Evolutionary conservation across 441 rosid species (phyloP).

Genomic region (Adansonia madagascariensis): DNA sequence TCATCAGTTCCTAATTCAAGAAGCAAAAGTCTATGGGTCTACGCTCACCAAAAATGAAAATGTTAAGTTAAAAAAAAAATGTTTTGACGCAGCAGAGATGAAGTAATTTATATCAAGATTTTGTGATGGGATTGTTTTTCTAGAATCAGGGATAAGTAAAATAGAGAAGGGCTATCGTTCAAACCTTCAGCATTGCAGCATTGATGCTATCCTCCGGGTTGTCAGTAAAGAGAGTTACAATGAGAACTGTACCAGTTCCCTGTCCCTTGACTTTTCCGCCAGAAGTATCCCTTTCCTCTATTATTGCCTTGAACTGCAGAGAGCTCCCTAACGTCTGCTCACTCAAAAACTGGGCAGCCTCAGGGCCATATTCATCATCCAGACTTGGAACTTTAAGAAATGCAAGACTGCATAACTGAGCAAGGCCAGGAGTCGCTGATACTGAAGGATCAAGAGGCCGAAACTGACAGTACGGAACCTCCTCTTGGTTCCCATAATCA

Average conservation of each 20-base stretch:
- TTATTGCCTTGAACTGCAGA: constrained; percentile 71
- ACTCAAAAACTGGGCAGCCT: constrained; percentile 83
- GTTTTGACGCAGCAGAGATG: neutral
- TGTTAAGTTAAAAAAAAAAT: too few relatives aligned
- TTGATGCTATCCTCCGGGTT: constrained; percentile 83
- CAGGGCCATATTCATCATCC: constrained; percentile 86
- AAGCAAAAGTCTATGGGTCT: too few relatives aligned
- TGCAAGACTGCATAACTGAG: constrained; percentile 93
- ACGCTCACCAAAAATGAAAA: too few relatives aligned
- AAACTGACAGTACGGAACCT: constrained; percentile 64
- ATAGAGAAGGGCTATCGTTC: constrained; percentile 4
- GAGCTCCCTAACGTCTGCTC: constrained; percentile 57
- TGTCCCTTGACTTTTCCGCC: constrained; percentile 94
- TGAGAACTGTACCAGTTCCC: constrained; percentile 79
- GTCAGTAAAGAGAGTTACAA: constrained; percentile 73
- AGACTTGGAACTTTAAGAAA: constrained; percentile 80
- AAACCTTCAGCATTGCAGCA: constrained; percentile 90
- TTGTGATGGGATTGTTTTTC: neutral
- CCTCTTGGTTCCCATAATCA: constrained; percentile 95
- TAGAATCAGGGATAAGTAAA: neutral
- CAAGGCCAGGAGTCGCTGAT: constrained; percentile 71
- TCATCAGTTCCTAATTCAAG: too few relatives aligned
- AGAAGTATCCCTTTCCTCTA: constrained; percentile 85
- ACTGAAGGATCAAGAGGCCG: constrained; percentile 81
- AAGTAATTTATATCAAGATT: neutral